phyloP scores from a whole-genome alignment of 2,329 filamentous ascomycete genomes.

The Stromatinia cepivora region DNA sequence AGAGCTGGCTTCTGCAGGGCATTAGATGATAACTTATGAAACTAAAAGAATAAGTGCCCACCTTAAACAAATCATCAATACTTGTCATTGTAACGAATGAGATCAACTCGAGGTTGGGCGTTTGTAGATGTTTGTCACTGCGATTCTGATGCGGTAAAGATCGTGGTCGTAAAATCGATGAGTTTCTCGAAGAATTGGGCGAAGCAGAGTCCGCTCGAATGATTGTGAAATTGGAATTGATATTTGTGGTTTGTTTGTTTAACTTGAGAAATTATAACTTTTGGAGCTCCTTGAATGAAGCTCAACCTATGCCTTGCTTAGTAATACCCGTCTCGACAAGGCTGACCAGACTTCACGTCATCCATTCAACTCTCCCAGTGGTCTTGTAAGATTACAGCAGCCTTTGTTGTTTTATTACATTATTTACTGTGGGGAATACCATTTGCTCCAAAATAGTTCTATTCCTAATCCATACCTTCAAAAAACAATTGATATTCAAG shows the following conservation, averaged over 20 bases:
- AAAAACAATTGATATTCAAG: background rate
- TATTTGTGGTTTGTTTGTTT: slow-evolving; percentile 1
- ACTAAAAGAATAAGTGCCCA: slow-evolving; percentile 12
- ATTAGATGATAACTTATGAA: slow-evolving; percentile 19
- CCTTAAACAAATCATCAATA: slow-evolving; percentile 39
- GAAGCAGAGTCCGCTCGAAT: background rate
- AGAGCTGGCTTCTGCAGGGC: slow-evolving; percentile 39
- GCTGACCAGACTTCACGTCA: background rate
- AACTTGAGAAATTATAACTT: background rate
- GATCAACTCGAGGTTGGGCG: slow-evolving; percentile 16
- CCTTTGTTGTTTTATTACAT: slow-evolving; percentile 1
- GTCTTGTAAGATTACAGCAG: background rate
- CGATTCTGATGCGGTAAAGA: background rate
- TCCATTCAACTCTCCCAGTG: background rate
- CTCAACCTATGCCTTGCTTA: slow-evolving; percentile 11
- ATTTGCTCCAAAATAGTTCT: background rate
- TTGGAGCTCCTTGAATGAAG: slow-evolving; percentile 10
- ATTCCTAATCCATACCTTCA: background rate
- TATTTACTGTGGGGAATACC: background rate
- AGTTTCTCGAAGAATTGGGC: background rate
- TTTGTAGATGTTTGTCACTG: background rate
- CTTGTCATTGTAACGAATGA: slow-evolving; percentile 34
- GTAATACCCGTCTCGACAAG: background rate
- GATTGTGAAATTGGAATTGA: background rate
- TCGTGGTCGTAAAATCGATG: background rate